Evolutionary conservation across 1,139 yeast species (phyloP), one percentile per base, ranked within the genome.

Genomic region (Yamadazyma membranifaciens): DNA sequence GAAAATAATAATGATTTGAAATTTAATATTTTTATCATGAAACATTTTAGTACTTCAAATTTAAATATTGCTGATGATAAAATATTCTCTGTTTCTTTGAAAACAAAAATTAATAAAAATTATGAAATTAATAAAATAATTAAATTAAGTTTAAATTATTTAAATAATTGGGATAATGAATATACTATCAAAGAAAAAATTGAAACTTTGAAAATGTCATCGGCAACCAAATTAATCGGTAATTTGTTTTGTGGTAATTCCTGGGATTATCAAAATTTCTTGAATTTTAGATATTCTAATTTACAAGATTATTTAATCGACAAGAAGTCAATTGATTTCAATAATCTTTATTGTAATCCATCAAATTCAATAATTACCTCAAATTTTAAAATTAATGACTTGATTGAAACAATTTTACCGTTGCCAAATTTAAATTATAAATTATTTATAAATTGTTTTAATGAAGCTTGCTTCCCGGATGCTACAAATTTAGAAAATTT

Each of bases 161-260:
- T 50, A 9, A 39, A 43, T 13, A 48, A 40, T 28, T 86, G 95
- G 94, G 89, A 84, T 52, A 69, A 79, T 27, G 87, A 87, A 53
- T 82, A 83, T 54, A 69, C 77, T 29, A 73, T 81, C 43, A 81
- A 85, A 52, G 98, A 91, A 57, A 80, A 86, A 45, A 69, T 86
- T 9, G 96, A 89, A 59, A 83, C 89, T 45, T 71, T 88, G 3
- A 78, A 79, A 55, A 86, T 91, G 92, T 83, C 96, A 0, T 71
- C 87, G 2, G 95, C 96, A 0, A 77, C 94, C 0, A 71, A 68
- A 13, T 65, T 86, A 2, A 61, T 65, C 12, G 60, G 66, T 1
- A 70, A 77, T 34, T 78, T 89, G 4, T 91, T 91, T 91, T 71
- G 83, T 36, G 98, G 98, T 1, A 91, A 89, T 54, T 67, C 80